phyloP scores from a whole-genome alignment of 1,284 basidiomycete genomes.

The Pascua sp. region DNA sequence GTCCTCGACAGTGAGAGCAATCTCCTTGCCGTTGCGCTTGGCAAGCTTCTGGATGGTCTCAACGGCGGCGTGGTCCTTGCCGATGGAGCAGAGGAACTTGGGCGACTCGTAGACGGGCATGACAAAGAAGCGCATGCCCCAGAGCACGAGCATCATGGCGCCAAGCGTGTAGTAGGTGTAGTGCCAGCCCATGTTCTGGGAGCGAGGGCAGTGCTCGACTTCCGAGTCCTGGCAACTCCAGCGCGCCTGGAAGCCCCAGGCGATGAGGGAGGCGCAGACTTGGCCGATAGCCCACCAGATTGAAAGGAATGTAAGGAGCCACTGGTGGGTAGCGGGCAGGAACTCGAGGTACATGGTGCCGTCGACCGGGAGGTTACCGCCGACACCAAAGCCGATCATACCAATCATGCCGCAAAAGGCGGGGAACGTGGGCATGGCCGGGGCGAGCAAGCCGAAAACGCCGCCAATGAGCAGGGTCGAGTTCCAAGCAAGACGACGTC shows the following conservation, averaged over 20 bases:
- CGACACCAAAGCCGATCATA: slow-evolving; percentile 58
- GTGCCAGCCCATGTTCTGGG: slow-evolving; percentile 61
- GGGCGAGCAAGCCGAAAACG: slow-evolving; percentile 60
- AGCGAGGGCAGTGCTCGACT: slow-evolving; percentile 20
- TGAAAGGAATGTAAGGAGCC: slow-evolving; percentile 63
- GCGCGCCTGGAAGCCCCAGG: slow-evolving; percentile 33
- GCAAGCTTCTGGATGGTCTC: slow-evolving; percentile 54
- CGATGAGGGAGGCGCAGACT: slow-evolving; percentile 54
- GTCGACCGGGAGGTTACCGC: slow-evolving; percentile 61
- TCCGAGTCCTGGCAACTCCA: not conserved
- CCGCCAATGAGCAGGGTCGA: slow-evolving; percentile 60
- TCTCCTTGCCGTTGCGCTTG: slow-evolving; percentile 55
- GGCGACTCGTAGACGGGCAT: slow-evolving; percentile 59
- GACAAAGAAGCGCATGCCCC: slow-evolving; percentile 38
- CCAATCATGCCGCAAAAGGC: slow-evolving; percentile 31
- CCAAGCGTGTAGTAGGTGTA: slow-evolving; percentile 58
- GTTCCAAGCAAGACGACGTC: slow-evolving; percentile 59
- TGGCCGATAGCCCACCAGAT: slow-evolving; percentile 63
- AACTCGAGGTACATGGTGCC: slow-evolving; percentile 60
- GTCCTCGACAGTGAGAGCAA: slow-evolving; percentile 54
- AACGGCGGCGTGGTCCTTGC: slow-evolving; percentile 59
- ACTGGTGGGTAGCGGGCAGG: slow-evolving; percentile 58
- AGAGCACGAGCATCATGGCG: slow-evolving; percentile 52
- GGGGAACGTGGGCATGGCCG: slow-evolving; percentile 57
- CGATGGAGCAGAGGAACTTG: slow-evolving; percentile 59